Evolutionary conservation across 2,329 filamentous ascomycete species (phyloP), one percentile per base, ranked within the genome.

Genomic region (Diaporthe sp.): DNA sequence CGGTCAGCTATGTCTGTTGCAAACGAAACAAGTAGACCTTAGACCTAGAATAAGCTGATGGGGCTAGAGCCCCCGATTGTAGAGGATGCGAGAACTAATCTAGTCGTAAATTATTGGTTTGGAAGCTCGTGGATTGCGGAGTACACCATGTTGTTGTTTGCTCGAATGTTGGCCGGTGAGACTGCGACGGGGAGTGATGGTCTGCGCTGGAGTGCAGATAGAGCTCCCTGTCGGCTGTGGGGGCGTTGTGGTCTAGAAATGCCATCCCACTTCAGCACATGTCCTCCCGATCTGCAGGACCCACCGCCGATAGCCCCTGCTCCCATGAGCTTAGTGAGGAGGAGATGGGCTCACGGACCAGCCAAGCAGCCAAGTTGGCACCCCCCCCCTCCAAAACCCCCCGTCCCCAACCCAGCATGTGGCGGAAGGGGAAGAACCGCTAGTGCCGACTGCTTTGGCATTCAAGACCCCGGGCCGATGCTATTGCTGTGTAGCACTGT

Each of bases 231-330:
- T 51, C 47, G 13, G 51, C 25, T 51, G 63, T 66, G 63, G 63
- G 63, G 63, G 30, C 37, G 44, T 47, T 51, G 30, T 22, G 63
- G 63, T 53, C 22, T 68, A n/a, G 47, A 53, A 53, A 39, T 53
- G 63, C 47, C 63, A 68, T 68, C 61, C 71, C 71, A 73, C 71
- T 73, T 58, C 44, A 47, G 71, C 47, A 44, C 59, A 66, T 66
- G 30, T 51, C 53, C 53, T 37, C 39, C 53, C 53, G 53, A 56
- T 47, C 69, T 58, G 51, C 53, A 42, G 30, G 69, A 30, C 32
- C 35, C 39, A 27, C 53, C 12, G 30, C 30, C 37, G 22, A 59
- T 19, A 47, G 39, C 70, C 73, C 70, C 73, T 74, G 61, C 39
- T 35, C 25, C 69, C 69, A 61, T 72, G 42, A 17, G 58, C 69